These are phyloP conservation scores for Mycena capillaripes DNA, from an alignment of 768 basidiomycete genomes.

Conservation along the genomic window DNA sequence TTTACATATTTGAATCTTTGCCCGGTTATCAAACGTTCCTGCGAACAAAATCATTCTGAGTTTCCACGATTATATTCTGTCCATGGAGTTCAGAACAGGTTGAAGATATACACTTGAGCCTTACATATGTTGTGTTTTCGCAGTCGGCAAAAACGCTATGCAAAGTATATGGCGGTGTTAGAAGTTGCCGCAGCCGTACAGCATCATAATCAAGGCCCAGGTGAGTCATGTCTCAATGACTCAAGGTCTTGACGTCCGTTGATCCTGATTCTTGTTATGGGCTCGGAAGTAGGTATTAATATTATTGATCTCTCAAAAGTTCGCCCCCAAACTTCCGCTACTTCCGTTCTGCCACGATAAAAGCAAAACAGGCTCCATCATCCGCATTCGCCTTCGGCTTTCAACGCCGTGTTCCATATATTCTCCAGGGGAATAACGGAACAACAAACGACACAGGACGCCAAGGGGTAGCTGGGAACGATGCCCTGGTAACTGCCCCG, in stretches of 20 bases:
- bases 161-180: neutral
- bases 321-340: neutral
- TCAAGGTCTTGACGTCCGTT: conserved; percentile 24
- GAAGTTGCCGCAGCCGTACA: neutral
- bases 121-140: neutral
- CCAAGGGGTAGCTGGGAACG: conserved; percentile 30
- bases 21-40: too few relatives aligned
- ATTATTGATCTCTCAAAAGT: neutral
- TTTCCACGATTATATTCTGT: neutral
- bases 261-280: conserved; percentile 7
- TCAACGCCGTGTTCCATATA: neutral
- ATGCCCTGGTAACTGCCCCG: conserved; percentile 25
- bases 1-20: too few relatives aligned
- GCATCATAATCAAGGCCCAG: conserved; percentile 18
- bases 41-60: too few relatives aligned
- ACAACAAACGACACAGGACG: conserved; percentile 16
- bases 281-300: neutral
- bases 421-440: neutral
- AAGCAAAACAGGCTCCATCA: neutral
- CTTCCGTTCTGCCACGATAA: neutral
- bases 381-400: neutral
- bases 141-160: neutral
- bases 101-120: too few relatives aligned
- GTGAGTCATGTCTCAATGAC: conserved; percentile 26
- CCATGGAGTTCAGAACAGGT: too few relatives aligned